These are phyloP conservation scores for Rhodotorula mucilaginosa DNA, from an alignment of 1,284 basidiomycete species.

Conservation along the genomic window DNA sequence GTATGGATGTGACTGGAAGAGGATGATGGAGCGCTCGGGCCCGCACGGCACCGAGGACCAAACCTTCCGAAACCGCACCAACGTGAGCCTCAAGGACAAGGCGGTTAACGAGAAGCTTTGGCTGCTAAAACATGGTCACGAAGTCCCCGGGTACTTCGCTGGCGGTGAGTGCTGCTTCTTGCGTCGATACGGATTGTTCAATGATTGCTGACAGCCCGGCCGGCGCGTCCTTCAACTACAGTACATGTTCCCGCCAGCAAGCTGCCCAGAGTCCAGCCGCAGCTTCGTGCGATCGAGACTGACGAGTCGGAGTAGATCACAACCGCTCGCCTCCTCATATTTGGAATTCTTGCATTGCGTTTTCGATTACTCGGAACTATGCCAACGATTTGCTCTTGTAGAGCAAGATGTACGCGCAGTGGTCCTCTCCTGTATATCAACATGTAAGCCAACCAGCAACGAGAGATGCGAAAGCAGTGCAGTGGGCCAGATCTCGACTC, in stretches of 20 bases:
- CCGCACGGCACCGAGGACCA: neutral
- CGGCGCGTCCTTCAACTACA: neutral
- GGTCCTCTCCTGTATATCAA: conserved; percentile 56
- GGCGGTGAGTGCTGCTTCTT: neutral
- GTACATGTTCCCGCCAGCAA: neutral
- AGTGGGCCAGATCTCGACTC: neutral
- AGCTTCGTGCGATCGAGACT: conserved; percentile 6
- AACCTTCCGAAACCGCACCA: neutral
- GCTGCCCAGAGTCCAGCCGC: neutral
- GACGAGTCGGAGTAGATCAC: conserved; percentile 10
- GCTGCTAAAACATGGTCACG: neutral
- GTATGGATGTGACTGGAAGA: neutral
- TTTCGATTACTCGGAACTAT: conserved; percentile 9
- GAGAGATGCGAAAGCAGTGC: neutral
- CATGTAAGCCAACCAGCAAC: neutral
- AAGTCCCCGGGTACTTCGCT: neutral
- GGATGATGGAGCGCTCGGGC: conserved; percentile 22
- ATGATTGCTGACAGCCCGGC: too few species aligned
- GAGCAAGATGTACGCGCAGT: conserved; percentile 78
- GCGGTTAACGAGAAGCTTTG: conserved; percentile 16
- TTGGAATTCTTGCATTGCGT: neutral
- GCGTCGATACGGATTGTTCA: neutral
- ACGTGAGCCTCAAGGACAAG: conserved; percentile 29
- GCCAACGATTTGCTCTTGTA: conserved; percentile 57
- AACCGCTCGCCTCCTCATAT: neutral